Evolutionary conservation across 1,284 basidiomycete species (phyloP), one percentile per base, ranked within the genome.

Genomic region (Sutorius eximius): DNA sequence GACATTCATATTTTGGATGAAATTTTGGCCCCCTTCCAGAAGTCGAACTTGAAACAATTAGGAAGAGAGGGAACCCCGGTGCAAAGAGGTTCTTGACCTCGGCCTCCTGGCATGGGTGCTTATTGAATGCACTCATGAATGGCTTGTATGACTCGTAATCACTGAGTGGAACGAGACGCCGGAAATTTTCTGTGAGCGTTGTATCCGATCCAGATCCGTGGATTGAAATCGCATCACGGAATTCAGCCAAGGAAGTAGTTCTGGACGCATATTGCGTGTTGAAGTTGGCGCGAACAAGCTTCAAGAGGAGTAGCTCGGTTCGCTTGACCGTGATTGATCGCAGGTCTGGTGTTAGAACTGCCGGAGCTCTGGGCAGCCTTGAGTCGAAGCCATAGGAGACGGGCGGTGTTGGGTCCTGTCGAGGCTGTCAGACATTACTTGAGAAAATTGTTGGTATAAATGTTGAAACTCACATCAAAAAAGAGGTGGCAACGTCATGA

Each of bases 1-100:
- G 11, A 18, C 16, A 16, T 36, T 13, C 8, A 11, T 59, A 59
- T 42, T 32, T 52, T 6, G 57, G 49, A 22, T 53, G 16, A 15
- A 49, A n/a, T 18, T 49, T 59, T 3, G 49, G 36, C 5, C 2
- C 27, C 24, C 29, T 49, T 9, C 57, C 60, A 6, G 59, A 58
- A 15, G 61, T 63, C 1, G 51, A 38, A 42, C 61, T 63, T 1
- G 59, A 52, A 3, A 45, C 6, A 1, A 46, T 51, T 13, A 63
- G 24, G 22, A 43, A 33, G 22, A 34, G 16, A 10, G 61, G 59
- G 3, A 63, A 33, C 22, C 61, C 61, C 1, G 58, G 61, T 2
- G 61, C 44, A n/a, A 62, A 49, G n/a, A 62, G 49, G 36, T 62
- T 51, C n/a, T 44, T 30, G 13, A 62, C 20, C 2, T 57, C 53